phyloP scores from a whole-genome alignment of 768 basidiomycete genomes.

The Mycena galopus region DNA sequence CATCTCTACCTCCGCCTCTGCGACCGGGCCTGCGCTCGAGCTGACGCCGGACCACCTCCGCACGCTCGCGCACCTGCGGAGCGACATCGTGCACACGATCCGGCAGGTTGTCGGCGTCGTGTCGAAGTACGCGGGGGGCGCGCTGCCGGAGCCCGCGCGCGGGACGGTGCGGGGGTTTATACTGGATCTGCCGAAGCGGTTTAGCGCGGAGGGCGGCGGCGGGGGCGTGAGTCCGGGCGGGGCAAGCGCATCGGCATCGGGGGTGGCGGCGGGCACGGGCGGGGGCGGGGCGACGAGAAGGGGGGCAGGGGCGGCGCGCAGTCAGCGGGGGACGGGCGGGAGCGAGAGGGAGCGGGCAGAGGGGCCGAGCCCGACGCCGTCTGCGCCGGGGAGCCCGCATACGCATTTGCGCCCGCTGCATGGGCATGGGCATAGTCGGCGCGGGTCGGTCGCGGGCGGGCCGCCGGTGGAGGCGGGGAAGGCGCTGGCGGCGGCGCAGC shows the following conservation, averaged over 20 bases:
- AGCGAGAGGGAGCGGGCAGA: conserved; percentile 34
- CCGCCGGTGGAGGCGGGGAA: conserved; percentile 58
- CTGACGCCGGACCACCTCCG: conserved; percentile 62
- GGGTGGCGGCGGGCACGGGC: conserved; percentile 45
- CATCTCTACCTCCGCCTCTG: conserved; percentile 42
- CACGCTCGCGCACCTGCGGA: conserved; percentile 80
- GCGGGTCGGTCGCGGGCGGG: conserved; percentile 19
- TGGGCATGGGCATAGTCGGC: conserved; percentile 28
- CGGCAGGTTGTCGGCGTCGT: conserved; percentile 92
- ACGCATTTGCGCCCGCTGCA: conserved; percentile 40
- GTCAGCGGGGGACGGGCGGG: conserved; percentile 55
- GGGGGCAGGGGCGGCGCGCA: conserved; percentile 46
- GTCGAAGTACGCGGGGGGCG: conserved; percentile 86
- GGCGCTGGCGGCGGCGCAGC: conserved; percentile 81
- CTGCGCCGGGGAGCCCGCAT: conserved; percentile 44
- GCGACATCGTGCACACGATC: conserved; percentile 90
- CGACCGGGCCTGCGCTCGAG: conserved; percentile 34
- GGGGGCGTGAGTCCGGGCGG: conserved; percentile 41
- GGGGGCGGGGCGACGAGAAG: conserved; percentile 44
- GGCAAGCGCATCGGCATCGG: conserved; percentile 47
- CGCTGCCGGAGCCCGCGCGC: conserved; percentile 88
- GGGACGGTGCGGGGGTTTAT: conserved; percentile 82
- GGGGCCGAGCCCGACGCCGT: conserved; percentile 41
- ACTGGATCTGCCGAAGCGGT: conserved; percentile 70
- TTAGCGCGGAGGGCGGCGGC: conserved; percentile 41